A percentile compares a stretch with the other conserved stretches of the same genome.
Evolutionary conservation across 805 yeast species (phyloP).

Genomic region (Candida sphagnicola): DNA sequence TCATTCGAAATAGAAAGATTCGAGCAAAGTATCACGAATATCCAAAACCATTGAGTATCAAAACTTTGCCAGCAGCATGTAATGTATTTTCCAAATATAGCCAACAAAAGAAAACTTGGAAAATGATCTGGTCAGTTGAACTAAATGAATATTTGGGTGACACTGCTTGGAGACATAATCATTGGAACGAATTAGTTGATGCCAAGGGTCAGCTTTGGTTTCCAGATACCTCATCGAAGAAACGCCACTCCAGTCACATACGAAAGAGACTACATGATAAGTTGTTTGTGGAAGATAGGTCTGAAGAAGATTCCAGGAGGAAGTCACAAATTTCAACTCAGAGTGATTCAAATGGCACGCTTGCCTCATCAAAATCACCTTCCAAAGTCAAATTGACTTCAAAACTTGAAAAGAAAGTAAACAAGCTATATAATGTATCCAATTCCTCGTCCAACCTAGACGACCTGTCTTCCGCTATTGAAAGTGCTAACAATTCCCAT

Average conservation of each 20-base stretch:
- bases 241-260: background rate
- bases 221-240: conserved; percentile 19
- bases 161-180: conserved; percentile 50
- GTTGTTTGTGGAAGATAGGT: conserved; percentile 17
- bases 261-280: conserved; percentile 27
- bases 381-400: conserved; percentile 6
- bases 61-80: conserved; percentile 59
- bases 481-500: background rate
- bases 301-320: conserved; percentile 1
- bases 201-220: conserved; percentile 52
- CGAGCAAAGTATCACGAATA: conserved; percentile 49
- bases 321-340: background rate
- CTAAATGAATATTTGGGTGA: conserved; percentile 57
- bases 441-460: conserved; percentile 2
- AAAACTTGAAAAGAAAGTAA: conserved; percentile 8
- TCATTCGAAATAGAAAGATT: conserved; percentile 67
- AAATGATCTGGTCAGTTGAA: conserved; percentile 62
- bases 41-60: conserved; percentile 41
- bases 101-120: conserved; percentile 27
- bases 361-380: conserved; percentile 6
- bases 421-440: conserved; percentile 8
- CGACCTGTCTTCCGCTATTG: conserved; percentile 2
- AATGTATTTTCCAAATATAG: conserved; percentile 51
- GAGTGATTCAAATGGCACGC: background rate
- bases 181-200: conserved; percentile 49